Evolutionary conservation across 2,329 filamentous ascomycete species (phyloP), one percentile per base, ranked within the genome.

Genomic region (Botrytis elliptica): DNA sequence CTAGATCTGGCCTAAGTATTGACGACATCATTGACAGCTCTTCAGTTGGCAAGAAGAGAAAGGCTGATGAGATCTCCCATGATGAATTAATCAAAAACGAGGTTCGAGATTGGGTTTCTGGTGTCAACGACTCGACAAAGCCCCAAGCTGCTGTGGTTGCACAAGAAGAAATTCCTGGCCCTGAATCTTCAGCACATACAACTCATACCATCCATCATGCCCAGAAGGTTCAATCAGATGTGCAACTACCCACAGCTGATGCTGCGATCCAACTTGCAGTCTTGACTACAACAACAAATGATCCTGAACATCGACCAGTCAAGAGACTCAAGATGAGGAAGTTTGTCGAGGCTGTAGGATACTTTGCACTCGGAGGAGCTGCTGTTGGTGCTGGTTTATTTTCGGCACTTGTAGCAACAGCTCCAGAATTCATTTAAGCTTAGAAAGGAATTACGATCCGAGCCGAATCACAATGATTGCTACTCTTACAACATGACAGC

Each of bases 361-460:
- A 79, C 69, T 79, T 79, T 71, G 81, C 82, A 66, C 76, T 83
- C 44, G 82, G 82, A 71, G 82, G 82, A 46, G 79, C 79, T 22
- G 79, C 81, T 72, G 79, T 80, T 72, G 81, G 81, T 57, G 80
- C 76, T 52, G 80, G 81, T 36, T 77, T 83, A 42, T 83, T 84
- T 75, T 80, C 81, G 20, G 77, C 79, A 62, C 76, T 84, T 70
- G 82, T 83, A 69, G 81, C 81, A 65, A 83, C 82, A 60, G 82
- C 83, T 67, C 81, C 81, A 14, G 79, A 83, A 42, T 80, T 81
- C 42, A 49, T 77, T 46, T 79, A 71, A 79, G 64, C 60, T 72
- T 69, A 52, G 59, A 7, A 38, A 49, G 25, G n/a, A 42, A 46
- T 46, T 33, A 3, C 18, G 33, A 29, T 25, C 8, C 20, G 4